A percentile compares a stretch with the other conserved stretches of the same genome.
These are phyloP conservation scores for Flueggea neowawraea DNA, from an alignment of 441 rosid species.

Conservation along the genomic window DNA sequence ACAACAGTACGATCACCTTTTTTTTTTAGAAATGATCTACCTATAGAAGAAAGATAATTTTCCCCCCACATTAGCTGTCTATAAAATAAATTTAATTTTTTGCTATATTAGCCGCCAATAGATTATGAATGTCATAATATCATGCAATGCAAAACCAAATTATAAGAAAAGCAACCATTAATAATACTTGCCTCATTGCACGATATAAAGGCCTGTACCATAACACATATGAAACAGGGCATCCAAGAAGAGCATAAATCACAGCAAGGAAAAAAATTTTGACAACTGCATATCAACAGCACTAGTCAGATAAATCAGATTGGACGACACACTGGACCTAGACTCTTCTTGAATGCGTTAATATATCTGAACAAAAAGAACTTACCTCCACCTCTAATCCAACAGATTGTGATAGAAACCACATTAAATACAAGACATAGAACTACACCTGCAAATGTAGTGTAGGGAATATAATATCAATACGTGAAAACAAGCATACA, in stretches of 20 bases:
- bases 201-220: conserved; percentile 98
- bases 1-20: too few relatives aligned
- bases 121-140: too few relatives aligned
- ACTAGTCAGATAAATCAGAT: conserved; percentile 18
- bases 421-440: conserved; percentile 79
- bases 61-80: too few relatives aligned
- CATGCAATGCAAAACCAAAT: not conserved
- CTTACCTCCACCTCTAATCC: conserved; percentile 96
- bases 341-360: conserved; percentile 1
- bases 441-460: conserved; percentile 61
- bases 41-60: too few relatives aligned
- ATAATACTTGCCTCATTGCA: conserved; percentile 69
- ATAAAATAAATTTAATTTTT: too few relatives aligned
- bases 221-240: conserved; percentile 78
- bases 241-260: conserved; percentile 77
- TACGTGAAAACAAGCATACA: not conserved
- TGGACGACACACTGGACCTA: conserved; percentile 6
- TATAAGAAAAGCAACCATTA: conserved; percentile 3
- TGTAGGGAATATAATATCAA: not conserved
- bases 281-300: conserved; percentile 46
- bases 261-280: conserved; percentile 84
- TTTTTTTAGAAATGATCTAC: too few relatives aligned
- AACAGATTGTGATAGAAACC: conserved; percentile 71
- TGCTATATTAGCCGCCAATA: not conserved
- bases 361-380: not conserved